These are phyloP conservation scores for Dictyostelium purpureum DNA, from an alignment of 78 protist species.

Conservation along the genomic window DNA sequence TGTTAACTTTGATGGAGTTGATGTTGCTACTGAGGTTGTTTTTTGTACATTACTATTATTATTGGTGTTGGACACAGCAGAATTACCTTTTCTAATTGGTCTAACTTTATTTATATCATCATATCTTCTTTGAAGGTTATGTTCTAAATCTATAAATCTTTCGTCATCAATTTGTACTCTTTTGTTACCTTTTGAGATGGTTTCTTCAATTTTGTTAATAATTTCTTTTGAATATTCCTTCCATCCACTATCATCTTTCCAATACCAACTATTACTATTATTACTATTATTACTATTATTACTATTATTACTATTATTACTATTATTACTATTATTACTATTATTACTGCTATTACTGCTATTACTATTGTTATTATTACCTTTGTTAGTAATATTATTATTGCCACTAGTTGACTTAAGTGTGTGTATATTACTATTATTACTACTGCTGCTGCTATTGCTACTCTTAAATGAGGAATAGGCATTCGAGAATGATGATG, in stretches of 20 bases:
- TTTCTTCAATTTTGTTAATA: not conserved
- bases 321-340: not conserved
- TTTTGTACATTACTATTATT: not conserved
- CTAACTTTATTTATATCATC: slow-evolving; percentile 53
- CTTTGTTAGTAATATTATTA: not conserved
- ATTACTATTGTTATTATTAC: not conserved
- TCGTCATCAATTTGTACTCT: slow-evolving; percentile 52
- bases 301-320: not conserved
- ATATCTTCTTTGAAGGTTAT: slow-evolving; percentile 32
- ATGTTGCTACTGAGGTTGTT: not conserved
- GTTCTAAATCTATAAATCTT: slow-evolving; percentile 50
- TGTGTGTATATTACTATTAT: too few species aligned
- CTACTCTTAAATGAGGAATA: not conserved
- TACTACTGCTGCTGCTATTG: not conserved
- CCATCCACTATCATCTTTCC: slow-evolving; percentile 60
- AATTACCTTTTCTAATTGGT: slow-evolving; percentile 17
- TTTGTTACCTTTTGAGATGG: not conserved
- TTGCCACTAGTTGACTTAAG: too few species aligned
- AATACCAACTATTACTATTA: slow-evolving; percentile 30
- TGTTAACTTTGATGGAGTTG: not conserved
- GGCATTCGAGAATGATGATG: not conserved
- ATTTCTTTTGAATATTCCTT: not conserved
- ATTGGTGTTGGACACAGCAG: too few species aligned
- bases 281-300: not conserved
- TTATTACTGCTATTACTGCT: not conserved